These are phyloP conservation scores for Micromonas pusilla DNA, from an alignment of 139 green algal genomes.

Conservation along the genomic window DNA sequence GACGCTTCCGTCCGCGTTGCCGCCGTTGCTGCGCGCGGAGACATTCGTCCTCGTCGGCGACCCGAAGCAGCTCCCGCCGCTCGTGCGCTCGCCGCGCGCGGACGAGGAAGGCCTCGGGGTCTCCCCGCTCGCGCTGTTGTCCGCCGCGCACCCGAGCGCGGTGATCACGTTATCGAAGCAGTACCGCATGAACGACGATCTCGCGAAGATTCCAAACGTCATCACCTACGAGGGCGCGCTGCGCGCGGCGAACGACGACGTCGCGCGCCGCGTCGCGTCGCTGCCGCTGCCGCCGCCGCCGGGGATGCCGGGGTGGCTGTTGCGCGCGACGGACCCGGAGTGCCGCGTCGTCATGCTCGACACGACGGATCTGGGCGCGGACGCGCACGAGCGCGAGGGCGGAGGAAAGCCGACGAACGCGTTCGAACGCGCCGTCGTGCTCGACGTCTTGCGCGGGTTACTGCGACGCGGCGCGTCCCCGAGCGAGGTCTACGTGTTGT, in stretches of 20 bases:
- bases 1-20: constrained; percentile 48
- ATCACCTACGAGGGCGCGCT: constrained; percentile 77
- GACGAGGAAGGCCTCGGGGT: constrained; percentile 53
- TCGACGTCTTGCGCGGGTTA: constrained; percentile 47
- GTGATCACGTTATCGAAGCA: constrained; percentile 49
- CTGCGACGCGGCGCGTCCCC: constrained; percentile 41
- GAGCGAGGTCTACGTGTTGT: constrained; percentile 64
- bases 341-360: constrained; percentile 72
- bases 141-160: constrained; percentile 62
- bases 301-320: constrained; percentile 16
- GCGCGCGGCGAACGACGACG: constrained; percentile 43
- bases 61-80: constrained; percentile 69
- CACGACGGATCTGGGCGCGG: constrained; percentile 43
- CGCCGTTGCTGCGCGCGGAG: constrained; percentile 51
- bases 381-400: not conserved
- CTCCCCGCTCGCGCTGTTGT: constrained; percentile 74
- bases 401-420: constrained; percentile 49
- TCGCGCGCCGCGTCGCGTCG: constrained; percentile 2
- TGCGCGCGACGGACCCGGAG: constrained; percentile 47
- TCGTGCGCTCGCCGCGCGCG: constrained; percentile 50
- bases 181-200: constrained; percentile 86
- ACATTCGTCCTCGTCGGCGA: constrained; percentile 80
- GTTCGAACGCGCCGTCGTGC: constrained; percentile 53
- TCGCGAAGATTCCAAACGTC: constrained; percentile 76
- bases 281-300: not conserved